Percentiles rank a stretch among this genome's conserved stretches.
Evolutionary conservation across 306 rosid species (phyloP).

Genomic region (Leucaena leucocephala): DNA sequence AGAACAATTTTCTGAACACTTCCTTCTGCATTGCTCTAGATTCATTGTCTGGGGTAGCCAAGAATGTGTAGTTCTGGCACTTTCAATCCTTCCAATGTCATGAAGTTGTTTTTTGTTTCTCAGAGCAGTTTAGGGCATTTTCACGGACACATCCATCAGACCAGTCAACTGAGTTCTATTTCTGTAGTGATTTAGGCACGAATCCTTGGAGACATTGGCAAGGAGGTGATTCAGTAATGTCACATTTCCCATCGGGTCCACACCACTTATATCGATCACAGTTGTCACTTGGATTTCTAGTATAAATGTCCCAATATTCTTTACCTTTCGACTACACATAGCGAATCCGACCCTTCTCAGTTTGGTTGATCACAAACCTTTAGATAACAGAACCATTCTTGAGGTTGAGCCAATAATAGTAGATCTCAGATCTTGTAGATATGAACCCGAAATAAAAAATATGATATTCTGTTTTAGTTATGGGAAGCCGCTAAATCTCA

Average conservation of each 20-base stretch:
- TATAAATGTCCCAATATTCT: not conserved
- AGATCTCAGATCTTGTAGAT: not conserved
- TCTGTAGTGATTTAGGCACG: not conserved
- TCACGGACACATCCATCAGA: slow-evolving; percentile 13
- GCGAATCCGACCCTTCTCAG: not conserved
- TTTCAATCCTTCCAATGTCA: not conserved
- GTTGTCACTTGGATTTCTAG: not conserved
- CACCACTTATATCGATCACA: not conserved
- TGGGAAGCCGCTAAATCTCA: not conserved
- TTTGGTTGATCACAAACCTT: not conserved
- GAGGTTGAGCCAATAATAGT: not conserved
- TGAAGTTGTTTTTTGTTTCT: not conserved
- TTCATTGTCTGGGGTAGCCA: not conserved
- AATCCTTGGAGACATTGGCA: slow-evolving; percentile 11
- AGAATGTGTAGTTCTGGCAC: not conserved
- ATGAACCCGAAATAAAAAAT: not conserved
- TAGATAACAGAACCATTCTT: not conserved
- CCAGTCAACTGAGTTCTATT: not conserved
- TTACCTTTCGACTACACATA: not conserved
- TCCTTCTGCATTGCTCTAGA: not conserved
- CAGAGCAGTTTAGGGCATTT: not conserved
- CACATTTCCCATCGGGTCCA: not conserved
- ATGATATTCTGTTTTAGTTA: not conserved
- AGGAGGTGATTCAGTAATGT: not conserved
- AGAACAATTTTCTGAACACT: not conserved